Evolutionary conservation across 306 rosid species (phyloP).

Genomic region (Acacia crassicarpa): DNA sequence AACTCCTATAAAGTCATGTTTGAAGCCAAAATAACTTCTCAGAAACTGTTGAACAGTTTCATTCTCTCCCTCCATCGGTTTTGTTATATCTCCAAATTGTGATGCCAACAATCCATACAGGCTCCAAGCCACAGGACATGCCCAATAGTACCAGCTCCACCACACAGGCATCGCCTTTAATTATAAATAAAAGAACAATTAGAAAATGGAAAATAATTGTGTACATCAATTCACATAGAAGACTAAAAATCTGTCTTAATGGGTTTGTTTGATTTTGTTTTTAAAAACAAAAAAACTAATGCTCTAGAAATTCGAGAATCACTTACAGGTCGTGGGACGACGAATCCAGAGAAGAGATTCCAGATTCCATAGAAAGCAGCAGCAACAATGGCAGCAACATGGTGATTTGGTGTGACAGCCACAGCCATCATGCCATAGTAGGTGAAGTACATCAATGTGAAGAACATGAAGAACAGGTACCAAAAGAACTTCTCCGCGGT

Average conservation of each 20-base stretch:
- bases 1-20: constrained; percentile 34
- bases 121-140: constrained; percentile 59
- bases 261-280: too few species aligned
- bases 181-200: neutral
- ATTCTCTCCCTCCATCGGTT: neutral
- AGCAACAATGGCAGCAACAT: constrained; percentile 52
- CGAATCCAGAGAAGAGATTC: constrained; percentile 67
- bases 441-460: constrained; percentile 63
- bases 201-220: neutral
- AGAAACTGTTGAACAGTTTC: constrained; percentile 28
- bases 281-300: too few species aligned
- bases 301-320: neutral
- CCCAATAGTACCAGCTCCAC: constrained; percentile 80
- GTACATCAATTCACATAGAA: neutral
- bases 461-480: constrained; percentile 60
- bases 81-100: constrained; percentile 44
- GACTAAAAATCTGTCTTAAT: neutral
- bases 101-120: constrained; percentile 59
- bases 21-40: constrained; percentile 33
- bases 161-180: constrained; percentile 52
- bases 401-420: constrained; percentile 63
- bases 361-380: constrained; percentile 57
- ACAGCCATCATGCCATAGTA: constrained; percentile 67
- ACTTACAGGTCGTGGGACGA: constrained; percentile 56
- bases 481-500: constrained; percentile 54